These are phyloP conservation scores for Nemania serpens DNA, from an alignment of 2,329 filamentous ascomycete genomes.

Conservation along the genomic window DNA sequence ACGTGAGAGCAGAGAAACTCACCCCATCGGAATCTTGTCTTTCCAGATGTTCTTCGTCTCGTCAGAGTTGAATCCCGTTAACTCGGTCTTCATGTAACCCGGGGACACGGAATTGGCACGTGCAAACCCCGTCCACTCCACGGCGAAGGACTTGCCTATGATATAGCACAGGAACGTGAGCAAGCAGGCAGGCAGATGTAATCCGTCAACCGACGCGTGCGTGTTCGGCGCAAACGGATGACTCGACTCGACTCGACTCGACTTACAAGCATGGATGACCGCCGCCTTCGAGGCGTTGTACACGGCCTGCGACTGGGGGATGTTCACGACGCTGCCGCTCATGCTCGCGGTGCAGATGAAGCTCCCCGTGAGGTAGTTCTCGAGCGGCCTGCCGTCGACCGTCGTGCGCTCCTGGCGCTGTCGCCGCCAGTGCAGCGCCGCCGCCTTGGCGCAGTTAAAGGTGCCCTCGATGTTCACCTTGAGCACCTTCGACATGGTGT, in stretches of 20 bases:
- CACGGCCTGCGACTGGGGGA: slow-evolving; percentile 74
- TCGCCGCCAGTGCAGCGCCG: slow-evolving; percentile 70
- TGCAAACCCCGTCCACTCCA: slow-evolving; percentile 79
- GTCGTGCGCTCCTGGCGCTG: slow-evolving; percentile 72
- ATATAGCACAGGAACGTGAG: too few species aligned
- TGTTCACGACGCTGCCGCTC: slow-evolving; percentile 77
- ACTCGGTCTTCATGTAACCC: slow-evolving; percentile 76
- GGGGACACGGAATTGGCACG: slow-evolving; percentile 74
- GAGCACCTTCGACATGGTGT: slow-evolving; percentile 70
- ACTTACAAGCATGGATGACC: slow-evolving; percentile 60
- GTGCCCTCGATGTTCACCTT: slow-evolving; percentile 75
- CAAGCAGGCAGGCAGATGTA: too few species aligned
- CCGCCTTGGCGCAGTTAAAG: slow-evolving; percentile 76
- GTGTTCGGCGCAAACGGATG: too few species aligned
- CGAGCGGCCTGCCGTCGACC: slow-evolving; percentile 63
- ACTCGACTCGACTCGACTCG: too few species aligned
- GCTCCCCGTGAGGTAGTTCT: slow-evolving; percentile 65
- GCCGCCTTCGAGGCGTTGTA: slow-evolving; percentile 77
- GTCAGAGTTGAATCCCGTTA: slow-evolving; percentile 65
- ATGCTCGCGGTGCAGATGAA: slow-evolving; percentile 82
- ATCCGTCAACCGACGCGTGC: too few species aligned
- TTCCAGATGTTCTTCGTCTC: slow-evolving; percentile 76
- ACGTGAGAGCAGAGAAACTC: slow-evolving; percentile 35
- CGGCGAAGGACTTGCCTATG: slow-evolving; percentile 68
- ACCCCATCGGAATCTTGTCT: slow-evolving; percentile 79